A percentile compares a stretch with the other conserved stretches of the same genome.
These are phyloP conservation scores for Xylaria cubensis DNA, from an alignment of 495 filamentous ascomycete species.

Conservation along the genomic window DNA sequence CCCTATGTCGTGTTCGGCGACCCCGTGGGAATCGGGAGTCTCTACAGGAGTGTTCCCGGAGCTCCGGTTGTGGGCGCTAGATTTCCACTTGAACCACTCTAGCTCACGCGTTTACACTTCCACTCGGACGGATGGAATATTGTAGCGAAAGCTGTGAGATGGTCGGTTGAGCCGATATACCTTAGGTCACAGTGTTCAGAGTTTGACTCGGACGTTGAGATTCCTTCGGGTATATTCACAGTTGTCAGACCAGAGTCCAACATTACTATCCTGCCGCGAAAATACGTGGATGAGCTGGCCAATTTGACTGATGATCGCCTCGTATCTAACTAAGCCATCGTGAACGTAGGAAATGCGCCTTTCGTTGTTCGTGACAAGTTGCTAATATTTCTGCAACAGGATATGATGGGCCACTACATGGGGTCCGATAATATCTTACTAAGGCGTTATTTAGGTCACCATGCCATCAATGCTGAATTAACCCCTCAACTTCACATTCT, in stretches of 20 bases:
- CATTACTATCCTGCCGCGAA: slow-evolving; percentile 6
- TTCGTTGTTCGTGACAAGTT: not conserved
- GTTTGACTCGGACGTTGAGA: no score
- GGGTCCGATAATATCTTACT: not conserved
- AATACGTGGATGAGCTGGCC: slow-evolving; percentile 17
- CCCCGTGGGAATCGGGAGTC: no score
- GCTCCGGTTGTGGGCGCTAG: no score
- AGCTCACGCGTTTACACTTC: no score
- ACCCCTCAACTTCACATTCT: slow-evolving; percentile 13
- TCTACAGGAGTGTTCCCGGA: no score
- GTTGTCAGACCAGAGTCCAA: slow-evolving; percentile 5
- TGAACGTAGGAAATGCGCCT: not conserved
- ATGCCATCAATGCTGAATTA: slow-evolving; percentile 6
- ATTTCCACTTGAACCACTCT: no score
- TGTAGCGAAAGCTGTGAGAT: no score
- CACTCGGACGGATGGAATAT: no score
- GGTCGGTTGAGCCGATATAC: no score
- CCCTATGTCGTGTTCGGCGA: no score
- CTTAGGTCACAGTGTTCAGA: no score
- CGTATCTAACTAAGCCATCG: not conserved
- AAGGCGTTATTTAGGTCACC: not conserved
- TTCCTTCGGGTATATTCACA: slow-evolving; percentile 1
- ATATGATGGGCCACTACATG: slow-evolving; percentile 8
- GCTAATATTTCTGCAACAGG: not conserved
- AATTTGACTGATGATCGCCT: not conserved